These are phyloP conservation scores for Cucumis melo DNA, from an alignment of 306 rosid species.

Conservation along the genomic window DNA sequence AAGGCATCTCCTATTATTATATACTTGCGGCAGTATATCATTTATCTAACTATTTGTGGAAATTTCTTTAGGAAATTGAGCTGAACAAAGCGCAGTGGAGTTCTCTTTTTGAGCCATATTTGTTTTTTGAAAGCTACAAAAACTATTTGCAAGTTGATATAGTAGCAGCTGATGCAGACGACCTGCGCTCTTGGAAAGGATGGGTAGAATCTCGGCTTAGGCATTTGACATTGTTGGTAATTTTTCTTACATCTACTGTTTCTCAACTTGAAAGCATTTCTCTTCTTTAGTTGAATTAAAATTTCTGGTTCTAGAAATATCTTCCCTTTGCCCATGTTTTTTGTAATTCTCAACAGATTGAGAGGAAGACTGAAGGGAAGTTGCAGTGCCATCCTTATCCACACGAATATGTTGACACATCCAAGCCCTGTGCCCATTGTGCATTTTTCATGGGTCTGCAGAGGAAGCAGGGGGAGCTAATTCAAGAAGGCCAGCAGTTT, in stretches of 20 bases:
- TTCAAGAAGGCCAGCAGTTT: conserved; percentile 94
- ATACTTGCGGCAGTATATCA: background rate
- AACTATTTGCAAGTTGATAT: conserved; percentile 93
- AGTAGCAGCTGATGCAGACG: conserved; percentile 64
- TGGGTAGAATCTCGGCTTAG: conserved; percentile 96
- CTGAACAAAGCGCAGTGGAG: conserved; percentile 74
- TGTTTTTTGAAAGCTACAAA: conserved; percentile 80
- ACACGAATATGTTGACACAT: conserved; percentile 54
- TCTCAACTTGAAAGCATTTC: background rate
- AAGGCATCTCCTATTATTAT: background rate
- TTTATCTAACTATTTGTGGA: background rate
- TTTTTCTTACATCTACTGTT: background rate
- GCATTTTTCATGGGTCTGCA: conserved; percentile 98
- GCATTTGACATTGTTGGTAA: conserved; percentile 75
- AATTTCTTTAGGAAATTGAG: conserved; percentile 65
- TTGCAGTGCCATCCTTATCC: conserved; percentile 98
- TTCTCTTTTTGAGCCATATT: conserved; percentile 74
- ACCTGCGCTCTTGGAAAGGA: conserved; percentile 81
- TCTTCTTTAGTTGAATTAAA: background rate
- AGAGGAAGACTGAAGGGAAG: conserved; percentile 80
- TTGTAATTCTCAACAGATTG: conserved; percentile 43
- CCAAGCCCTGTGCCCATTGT: conserved; percentile 72
- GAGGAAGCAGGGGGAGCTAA: conserved; percentile 83
- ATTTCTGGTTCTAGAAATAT: conserved; percentile 26
- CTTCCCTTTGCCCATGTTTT: background rate